Base-by-base conservation (phyloP, 345 rosid genomes). In the Syzygium jambos region DNA sequence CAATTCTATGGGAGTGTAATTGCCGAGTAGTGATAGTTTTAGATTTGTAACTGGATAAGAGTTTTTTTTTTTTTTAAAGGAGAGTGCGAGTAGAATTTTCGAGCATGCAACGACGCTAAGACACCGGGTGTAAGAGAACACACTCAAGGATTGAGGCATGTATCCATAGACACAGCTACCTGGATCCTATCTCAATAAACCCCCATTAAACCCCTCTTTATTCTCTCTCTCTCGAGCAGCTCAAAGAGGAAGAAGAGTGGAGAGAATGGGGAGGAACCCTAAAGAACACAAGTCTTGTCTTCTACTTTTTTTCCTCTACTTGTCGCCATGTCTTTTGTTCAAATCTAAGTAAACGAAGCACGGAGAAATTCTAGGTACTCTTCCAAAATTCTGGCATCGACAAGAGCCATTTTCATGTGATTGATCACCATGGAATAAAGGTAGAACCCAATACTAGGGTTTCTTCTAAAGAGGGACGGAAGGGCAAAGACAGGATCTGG, bases 401-500 rank as follows among this genome's bases (percentile, higher is more conserved):
- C 29, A 85, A 19, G 2, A 80, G 85, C 22, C 88, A 1, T 61
- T 92, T 91, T 82, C 51, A 34, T 41, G 43, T 82, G 13, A 73
- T 34, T 6, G 80, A 34, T 38, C 41, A 7, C 46, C 80, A 73
- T 29, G 87, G 59, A 54, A 22, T 73, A 65, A 29, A 30, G 41
- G 6, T 15, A 15, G 22, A 16, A 65, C 29, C 55, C 46, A 14
- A 19, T 52, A 11, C 61, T 13, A 84, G 51, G 30, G 30, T 91
- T 54, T 56, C 88, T 34, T 5, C 52, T 15, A 90, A 92, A 13
- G 88, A 84, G n/a, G 94, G 93, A 55, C 25, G 88, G 82, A 95
- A 87, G 30, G 85, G 52, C 80, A 46, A 29, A 16, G 85, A 87
- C 77, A 29, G 87, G 54, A 95, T 95, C 30, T 46, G 22, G 34